Evolutionary conservation across 805 yeast species (phyloP), one percentile per base, ranked within the genome.

Genomic region (Kodamaea nitidulidarum): DNA sequence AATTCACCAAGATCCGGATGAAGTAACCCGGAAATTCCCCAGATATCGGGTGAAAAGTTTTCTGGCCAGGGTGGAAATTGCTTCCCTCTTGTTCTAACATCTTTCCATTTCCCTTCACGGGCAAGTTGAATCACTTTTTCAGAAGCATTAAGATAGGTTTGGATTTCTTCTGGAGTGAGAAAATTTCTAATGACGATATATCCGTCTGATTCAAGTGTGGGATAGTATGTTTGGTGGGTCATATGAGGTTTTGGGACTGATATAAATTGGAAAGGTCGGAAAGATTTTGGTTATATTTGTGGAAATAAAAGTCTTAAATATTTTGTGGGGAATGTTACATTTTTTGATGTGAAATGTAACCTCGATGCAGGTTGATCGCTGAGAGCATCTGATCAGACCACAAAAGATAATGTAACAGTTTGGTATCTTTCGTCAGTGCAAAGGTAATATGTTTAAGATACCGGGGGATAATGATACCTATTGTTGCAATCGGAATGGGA

Each of bases 21-120:
- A 50, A 73, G 54, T 32, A 73, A 58, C 6, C 74, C 74, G 4
- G 70, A 54, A 7, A 73, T 60, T 0, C 79, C 79, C 79, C 79
- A 73, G 40, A 73, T 73, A 43, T 73, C 78, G 3, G 77, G 76
- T 39, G 65, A 63, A 47, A 63, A 69, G 40, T 70, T 67, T 38
- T 57, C 58, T 12, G 77, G 76, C 79, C 79, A 73, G n/a, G 79
- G 79, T 6, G 79, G 79, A 47, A 73, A 73, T 48, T 73, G 79
- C 44, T 73, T 73, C 5, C 77, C 78, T 33, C 69, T 53, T 3
- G 76, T 70, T 44, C 79, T 60, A 11, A 73, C 75, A 35, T 65
- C 58, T 11, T 68, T 59, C 78, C 78, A 73, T 14, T 67, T 56
- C 3, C 79, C 79, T 3, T 54, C 61, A 32, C 79, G 54, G 12